Conservation (phyloP, 1,284 basidiomycete genomes). For the Omphalotus olearius region DNA sequence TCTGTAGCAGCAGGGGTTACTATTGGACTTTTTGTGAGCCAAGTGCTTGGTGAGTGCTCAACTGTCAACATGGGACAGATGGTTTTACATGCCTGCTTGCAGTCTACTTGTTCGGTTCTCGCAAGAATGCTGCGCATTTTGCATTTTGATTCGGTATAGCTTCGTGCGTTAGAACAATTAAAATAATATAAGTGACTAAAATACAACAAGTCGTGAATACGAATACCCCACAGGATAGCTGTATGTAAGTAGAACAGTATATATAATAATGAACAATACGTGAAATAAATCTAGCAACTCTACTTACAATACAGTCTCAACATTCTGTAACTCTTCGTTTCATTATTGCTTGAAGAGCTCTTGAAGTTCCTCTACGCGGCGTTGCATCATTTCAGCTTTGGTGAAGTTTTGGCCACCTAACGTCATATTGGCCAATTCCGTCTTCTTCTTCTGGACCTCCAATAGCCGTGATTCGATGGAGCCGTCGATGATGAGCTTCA, state of each 20-base stretch:
- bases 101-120: constrained; percentile 73
- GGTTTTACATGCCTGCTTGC: not conserved
- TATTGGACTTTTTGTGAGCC: constrained; percentile 77
- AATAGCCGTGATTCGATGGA: constrained; percentile 89
- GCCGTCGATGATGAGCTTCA: constrained; percentile 90
- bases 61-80: not conserved
- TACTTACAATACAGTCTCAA: not conserved
- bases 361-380: constrained; percentile 79
- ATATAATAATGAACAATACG: not conserved
- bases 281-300: not conserved
- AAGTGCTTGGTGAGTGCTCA: constrained; percentile 48
- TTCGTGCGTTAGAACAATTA: not conserved
- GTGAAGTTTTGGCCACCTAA: constrained; percentile 70
- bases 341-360: constrained; percentile 49
- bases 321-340: not conserved
- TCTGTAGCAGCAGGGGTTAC: constrained; percentile 86
- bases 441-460: constrained; percentile 94
- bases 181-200: not conserved
- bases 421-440: constrained; percentile 87
- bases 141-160: constrained; percentile 50
- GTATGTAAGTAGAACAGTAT: not conserved
- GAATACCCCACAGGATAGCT: not conserved
- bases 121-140: constrained; percentile 71
- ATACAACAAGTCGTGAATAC: constrained; percentile 9
- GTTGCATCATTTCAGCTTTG: constrained; percentile 79